These are phyloP conservation scores for Ascochyta pisi DNA, from an alignment of 2,329 filamentous ascomycete species.

Conservation along the genomic window DNA sequence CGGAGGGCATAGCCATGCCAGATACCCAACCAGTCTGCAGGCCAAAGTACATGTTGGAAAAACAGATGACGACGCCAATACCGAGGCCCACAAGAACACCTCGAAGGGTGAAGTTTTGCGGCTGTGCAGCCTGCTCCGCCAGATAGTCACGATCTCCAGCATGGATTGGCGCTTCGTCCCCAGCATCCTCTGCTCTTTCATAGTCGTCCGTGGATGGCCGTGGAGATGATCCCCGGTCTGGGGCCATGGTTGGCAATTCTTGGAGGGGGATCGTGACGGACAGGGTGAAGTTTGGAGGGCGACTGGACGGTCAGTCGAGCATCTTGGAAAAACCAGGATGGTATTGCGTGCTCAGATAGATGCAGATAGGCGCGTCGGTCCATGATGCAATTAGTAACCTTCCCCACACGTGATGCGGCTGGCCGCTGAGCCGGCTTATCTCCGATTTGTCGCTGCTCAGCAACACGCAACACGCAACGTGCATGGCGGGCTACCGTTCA, in stretches of 20 bases:
- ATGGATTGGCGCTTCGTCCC: slow-evolving; percentile 22
- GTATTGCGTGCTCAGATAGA: slow-evolving; percentile 29
- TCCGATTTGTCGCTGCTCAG: slow-evolving; percentile 40
- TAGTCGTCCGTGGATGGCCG: slow-evolving; percentile 23
- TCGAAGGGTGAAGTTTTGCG: slow-evolving; percentile 81
- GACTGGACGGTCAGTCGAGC: slow-evolving; percentile 13
- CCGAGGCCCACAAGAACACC: slow-evolving; percentile 79
- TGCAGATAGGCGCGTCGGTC: slow-evolving; percentile 20
- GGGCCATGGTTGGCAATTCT: slow-evolving; percentile 39
- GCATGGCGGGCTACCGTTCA: slow-evolving; percentile 19
- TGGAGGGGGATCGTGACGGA: slow-evolving; percentile 30
- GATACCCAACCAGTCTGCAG: slow-evolving; percentile 85
- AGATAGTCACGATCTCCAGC: slow-evolving; percentile 34
- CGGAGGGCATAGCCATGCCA: slow-evolving; percentile 96
- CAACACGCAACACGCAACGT: slow-evolving; percentile 30
- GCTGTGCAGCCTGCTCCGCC: slow-evolving; percentile 47
- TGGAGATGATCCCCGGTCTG: slow-evolving; percentile 41
- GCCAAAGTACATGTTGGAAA: slow-evolving; percentile 99
- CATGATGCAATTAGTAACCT: slow-evolving; percentile 29
- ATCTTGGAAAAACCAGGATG: slow-evolving; percentile 15
- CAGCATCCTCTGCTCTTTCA: slow-evolving; percentile 31
- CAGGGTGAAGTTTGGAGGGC: slow-evolving; percentile 20
- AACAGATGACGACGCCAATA: slow-evolving; percentile 90
- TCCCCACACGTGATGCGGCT: slow-evolving; percentile 27
- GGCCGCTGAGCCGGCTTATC: slow-evolving; percentile 30